These are phyloP conservation scores for Pseudogymnoascus sp. DNA, from an alignment of 2,329 filamentous ascomycete genomes.

Conservation along the genomic window DNA sequence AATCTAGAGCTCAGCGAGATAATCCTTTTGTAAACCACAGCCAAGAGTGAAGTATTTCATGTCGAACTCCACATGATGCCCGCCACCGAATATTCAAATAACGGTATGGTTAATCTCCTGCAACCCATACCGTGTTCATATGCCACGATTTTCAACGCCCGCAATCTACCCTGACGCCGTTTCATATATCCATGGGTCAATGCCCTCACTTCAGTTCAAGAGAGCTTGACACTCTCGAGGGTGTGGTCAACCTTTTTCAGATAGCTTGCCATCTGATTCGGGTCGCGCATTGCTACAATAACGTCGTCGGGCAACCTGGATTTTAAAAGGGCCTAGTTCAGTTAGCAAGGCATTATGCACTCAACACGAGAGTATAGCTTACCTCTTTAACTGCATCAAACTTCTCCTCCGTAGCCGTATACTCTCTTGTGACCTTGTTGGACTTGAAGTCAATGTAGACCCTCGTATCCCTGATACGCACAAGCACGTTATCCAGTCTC, in stretches of 20 bases:
- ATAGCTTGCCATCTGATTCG: constrained; percentile 63
- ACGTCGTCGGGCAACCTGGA: constrained; percentile 58
- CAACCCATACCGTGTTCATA: not conserved
- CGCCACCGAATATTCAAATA: not conserved
- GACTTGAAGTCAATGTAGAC: constrained; percentile 84
- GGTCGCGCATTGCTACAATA: constrained; percentile 67
- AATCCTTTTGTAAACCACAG: not conserved
- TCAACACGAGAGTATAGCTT: constrained; percentile 26
- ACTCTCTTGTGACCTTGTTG: constrained; percentile 76
- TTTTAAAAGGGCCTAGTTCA: constrained; percentile 38
- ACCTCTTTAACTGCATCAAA: constrained; percentile 71
- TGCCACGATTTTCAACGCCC: not conserved
- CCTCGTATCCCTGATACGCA: constrained; percentile 81
- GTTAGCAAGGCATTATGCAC: not conserved
- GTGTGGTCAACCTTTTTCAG: constrained; percentile 62
- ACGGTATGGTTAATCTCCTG: not conserved
- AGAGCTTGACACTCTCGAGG: constrained; percentile 40
- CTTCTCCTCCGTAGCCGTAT: constrained; percentile 74
- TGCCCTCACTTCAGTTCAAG: not conserved
- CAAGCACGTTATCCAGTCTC: constrained; percentile 81
- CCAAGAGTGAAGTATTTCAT: not conserved
- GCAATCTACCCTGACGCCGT: not conserved
- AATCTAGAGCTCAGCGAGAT: not conserved
- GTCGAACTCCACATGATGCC: not conserved
- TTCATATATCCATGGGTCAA: not conserved